Base-by-base conservation (phyloP, 176 grass and related monocot species). In the Otatea glauca region DNA sequence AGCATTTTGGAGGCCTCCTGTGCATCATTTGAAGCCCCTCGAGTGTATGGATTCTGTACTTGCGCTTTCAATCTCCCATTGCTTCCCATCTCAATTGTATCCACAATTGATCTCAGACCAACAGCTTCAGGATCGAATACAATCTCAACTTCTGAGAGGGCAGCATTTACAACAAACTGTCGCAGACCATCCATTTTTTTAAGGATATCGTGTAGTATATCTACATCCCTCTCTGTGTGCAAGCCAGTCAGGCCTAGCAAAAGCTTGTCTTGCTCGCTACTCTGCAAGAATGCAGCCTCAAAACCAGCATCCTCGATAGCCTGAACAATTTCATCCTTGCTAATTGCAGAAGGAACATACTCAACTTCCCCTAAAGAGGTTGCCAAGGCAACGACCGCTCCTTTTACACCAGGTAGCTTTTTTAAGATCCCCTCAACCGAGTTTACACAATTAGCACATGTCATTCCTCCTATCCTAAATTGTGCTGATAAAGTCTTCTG, bases 291-390 rank as follows among this genome's bases (percentile, higher is more conserved):
- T 68, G 80, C 83, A 66, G 96, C 93, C 29, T 99, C 96, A 76
- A 99, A 99, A 85, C 96, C 96, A 5, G 93, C 93, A 95, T 99
- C 96, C 87, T 99, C 96, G 11, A 99, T 99, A 69, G 91, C 88
- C 42, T 68, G 67, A 78, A 94, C 88, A 56, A 99, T 96, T 86
- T 92, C 93, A 75, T 96, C 93, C 85, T 96, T 96, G 85, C 72
- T 89, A 76, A 96, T 89, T 53, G 58, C 65, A 58, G 87, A 86
- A 76, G 87, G 90, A 84, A 76, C 85, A 75, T 99, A 99, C 75
- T 94, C 93, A 63, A 99, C 86, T 87, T 99, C 93, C 48, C 96
- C 93, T 72, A 90, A 80, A 51, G 93, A 94, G n/a, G 96, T 99
- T 68, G 96, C 86, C 81, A 99, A 79, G 45, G 96, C 91, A 89